Conservation (phyloP, 495 filamentous ascomycete species). For the Neurospora sublineolata region DNA sequence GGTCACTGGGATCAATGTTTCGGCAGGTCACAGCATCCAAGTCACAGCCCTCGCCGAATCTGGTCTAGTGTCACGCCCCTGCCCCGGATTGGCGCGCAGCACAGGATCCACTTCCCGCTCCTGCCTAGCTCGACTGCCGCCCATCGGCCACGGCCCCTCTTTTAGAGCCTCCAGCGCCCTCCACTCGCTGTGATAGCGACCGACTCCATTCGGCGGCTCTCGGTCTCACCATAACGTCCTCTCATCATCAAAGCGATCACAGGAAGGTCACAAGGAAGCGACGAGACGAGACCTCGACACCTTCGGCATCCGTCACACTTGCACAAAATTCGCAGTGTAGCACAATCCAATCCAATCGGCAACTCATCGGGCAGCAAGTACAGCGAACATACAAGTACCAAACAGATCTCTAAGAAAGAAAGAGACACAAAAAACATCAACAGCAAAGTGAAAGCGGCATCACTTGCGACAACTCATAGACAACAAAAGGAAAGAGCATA, state of each 20-base stretch:
- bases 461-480: not conserved
- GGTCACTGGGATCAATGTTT: not conserved
- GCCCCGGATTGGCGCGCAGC: not conserved
- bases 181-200: not conserved
- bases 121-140: not conserved
- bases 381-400: not conserved
- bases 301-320: not conserved
- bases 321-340: not conserved
- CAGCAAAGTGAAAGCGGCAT: not conserved
- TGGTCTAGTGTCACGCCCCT: not conserved
- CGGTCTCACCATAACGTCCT: not conserved
- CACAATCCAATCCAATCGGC: not conserved
- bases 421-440: not conserved
- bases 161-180: not conserved
- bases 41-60: not conserved
- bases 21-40: not conserved
- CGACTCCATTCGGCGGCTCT: not conserved
- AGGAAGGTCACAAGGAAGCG: not conserved
- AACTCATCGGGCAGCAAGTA: not conserved
- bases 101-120: not conserved
- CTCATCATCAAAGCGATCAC: not conserved
- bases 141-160: not conserved
- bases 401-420: not conserved
- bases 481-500: not conserved
- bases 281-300: not conserved